Percentiles rank a stretch among this genome's conserved stretches.
phyloP scores from a whole-genome alignment of 495 filamentous ascomycete species.

The Platismatia glauca region DNA sequence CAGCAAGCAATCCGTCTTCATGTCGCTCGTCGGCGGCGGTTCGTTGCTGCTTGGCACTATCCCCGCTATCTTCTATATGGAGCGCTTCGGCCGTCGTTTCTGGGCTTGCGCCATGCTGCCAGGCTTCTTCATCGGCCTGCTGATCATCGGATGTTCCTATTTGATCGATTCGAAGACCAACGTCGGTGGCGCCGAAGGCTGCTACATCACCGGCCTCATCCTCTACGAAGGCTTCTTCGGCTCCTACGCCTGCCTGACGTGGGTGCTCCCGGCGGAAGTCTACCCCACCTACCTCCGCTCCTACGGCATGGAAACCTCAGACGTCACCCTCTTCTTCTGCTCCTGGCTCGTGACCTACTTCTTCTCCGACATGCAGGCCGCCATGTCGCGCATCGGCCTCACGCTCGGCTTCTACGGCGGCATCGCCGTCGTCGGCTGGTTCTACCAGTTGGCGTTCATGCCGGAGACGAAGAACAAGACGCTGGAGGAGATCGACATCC shows the following conservation, averaged over 20 bases:
- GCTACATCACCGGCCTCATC: conserved; percentile 50
- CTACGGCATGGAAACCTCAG: conserved; percentile 52
- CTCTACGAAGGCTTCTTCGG: conserved; percentile 57
- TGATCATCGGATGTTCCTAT: conserved; percentile 49
- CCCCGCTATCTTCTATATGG: conserved; percentile 53
- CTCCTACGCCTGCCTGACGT: conserved; percentile 53
- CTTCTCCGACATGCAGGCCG: conserved; percentile 49
- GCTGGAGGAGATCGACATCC: conserved; percentile 52
- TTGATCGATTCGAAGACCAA: conserved; percentile 34
- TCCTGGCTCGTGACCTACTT: conserved; percentile 58
- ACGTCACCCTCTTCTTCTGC: conserved; percentile 48
- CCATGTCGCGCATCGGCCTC: conserved; percentile 48
- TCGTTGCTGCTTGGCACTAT: conserved; percentile 47
- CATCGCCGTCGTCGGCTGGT: conserved; percentile 48
- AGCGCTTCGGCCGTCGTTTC: conserved; percentile 50
- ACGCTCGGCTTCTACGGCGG: conserved; percentile 54
- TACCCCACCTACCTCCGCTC: conserved; percentile 52
- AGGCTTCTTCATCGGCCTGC: conserved; percentile 50
- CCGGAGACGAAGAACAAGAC: conserved; percentile 56
- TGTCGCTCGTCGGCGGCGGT: conserved; percentile 56
- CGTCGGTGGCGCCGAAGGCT: conserved; percentile 35
- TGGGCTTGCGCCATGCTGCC: conserved; percentile 55
- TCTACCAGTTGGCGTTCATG: conserved; percentile 54
- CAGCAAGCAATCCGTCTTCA: conserved; percentile 43
- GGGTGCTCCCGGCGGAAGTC: conserved; percentile 52